Evolutionary conservation across 352 stramenopile species (phyloP).

Genomic region (Phytophthora podocarpi): DNA sequence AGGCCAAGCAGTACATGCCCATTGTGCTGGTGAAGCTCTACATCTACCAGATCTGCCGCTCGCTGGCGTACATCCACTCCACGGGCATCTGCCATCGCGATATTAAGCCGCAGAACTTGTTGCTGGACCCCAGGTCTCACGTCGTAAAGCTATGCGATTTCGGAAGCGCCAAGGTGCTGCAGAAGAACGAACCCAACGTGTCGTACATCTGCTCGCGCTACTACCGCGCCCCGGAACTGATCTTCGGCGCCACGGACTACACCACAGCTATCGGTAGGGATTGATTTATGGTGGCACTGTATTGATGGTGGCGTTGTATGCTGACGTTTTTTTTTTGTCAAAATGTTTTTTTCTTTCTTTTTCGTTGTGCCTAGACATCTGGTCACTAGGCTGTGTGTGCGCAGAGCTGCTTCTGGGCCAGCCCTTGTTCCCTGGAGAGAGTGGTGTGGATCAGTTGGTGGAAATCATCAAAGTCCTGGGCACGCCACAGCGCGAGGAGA

Average conservation of each 20-base stretch:
- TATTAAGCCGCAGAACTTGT: constrained; percentile 99
- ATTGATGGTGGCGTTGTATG: neutral
- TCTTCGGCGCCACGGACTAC: constrained; percentile 99
- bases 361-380: constrained; percentile 91
- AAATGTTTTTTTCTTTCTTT: constrained; percentile 23
- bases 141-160: constrained; percentile 99
- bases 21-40: constrained; percentile 99
- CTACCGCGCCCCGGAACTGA: constrained; percentile 99
- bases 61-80: constrained; percentile 98
- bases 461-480: constrained; percentile 99
- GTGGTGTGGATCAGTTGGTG: constrained; percentile 98
- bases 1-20: constrained; percentile 97
- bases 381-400: constrained; percentile 97
- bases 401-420: constrained; percentile 98
- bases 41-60: constrained; percentile 99
- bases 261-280: constrained; percentile 96
- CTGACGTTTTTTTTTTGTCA: neutral
- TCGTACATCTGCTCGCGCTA: constrained; percentile 99
- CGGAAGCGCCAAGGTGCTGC: constrained; percentile 95
- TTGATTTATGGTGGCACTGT: neutral
- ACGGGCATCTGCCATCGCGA: constrained; percentile 99
- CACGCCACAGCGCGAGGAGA: constrained; percentile 98
- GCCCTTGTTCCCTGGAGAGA: constrained; percentile 98
- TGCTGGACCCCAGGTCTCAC: constrained; percentile 97
- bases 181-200: constrained; percentile 98